Evolutionary conservation across 1,284 basidiomycete species (phyloP), one percentile per base, ranked within the genome.

Genomic region (Ustilago bromivora): DNA sequence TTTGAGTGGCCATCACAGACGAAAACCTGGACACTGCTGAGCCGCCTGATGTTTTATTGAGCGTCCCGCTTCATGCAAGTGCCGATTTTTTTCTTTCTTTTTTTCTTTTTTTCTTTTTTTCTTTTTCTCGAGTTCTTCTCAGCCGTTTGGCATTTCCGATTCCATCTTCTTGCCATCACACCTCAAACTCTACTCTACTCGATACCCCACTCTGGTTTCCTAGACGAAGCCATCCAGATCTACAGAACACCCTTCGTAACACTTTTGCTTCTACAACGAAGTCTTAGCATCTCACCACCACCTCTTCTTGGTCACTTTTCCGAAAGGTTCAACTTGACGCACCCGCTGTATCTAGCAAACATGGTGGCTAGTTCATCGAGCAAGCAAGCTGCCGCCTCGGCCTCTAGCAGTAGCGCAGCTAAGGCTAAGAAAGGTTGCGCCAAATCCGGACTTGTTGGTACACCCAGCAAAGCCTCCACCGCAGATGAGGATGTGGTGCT

Each of bases 281-380:
- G 23, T 0, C 23, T 28, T 28, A 28, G 23, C 23, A 28, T 28
- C 23, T 3, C 23, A 28, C 23, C 23, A 28, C 23, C 23, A 28
- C 23, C 23, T 28, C 23, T 28, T 28, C 23, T 28, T 28, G 23
- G 23, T 28, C 23, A 28, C 23, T 28, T 28, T 28, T 28, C 23
- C 23, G 23, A 28, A 28, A 28, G 23, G 23, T 28, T 28, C 23
- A 28, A 28, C 23, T 8, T 15, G 11, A 9, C 43, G 43, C 17
- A 8, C 43, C 19, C 40, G 36, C 41, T 28, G 43, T 34, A 38
- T 13, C 11, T 2, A 4, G 17, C 11, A 31, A 47, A 19, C 17
- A 72, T 72, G 70, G 70, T 72, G 2, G 70, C 70, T 12, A 66
- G 41, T 19, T 71, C 70, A 8, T 59, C 64, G 6, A 71, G 64